phyloP scores from a whole-genome alignment of 495 filamentous ascomycete species.

The Xylaria grammica region DNA sequence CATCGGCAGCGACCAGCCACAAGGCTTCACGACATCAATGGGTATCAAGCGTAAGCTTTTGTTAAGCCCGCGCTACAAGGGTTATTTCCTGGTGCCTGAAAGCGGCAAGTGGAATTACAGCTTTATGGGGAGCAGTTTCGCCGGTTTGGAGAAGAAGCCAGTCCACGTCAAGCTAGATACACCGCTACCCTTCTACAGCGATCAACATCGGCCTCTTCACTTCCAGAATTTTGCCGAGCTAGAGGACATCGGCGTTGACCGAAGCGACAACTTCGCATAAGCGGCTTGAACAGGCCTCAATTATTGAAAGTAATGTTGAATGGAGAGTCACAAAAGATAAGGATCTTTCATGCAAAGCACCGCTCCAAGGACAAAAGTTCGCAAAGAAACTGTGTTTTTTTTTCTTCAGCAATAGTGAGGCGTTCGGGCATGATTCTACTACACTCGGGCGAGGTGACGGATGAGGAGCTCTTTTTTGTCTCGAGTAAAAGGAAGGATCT shows the following conservation, averaged over 20 bases:
- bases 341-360: neutral
- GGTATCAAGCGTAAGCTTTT: conserved; percentile 95
- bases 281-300: neutral
- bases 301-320: neutral
- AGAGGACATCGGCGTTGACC: conserved; percentile 89
- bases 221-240: conserved; percentile 93
- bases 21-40: conserved; percentile 90
- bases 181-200: conserved; percentile 88
- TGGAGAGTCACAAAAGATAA: neutral
- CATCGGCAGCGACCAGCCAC: conserved; percentile 84
- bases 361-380: neutral
- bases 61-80: conserved; percentile 87
- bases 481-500: conserved; percentile 4
- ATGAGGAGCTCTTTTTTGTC: neutral
- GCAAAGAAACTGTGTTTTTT: neutral
- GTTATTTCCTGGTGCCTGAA: conserved; percentile 95
- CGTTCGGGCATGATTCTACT: conserved; percentile 2
- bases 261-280: conserved; percentile 84
- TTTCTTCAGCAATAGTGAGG: conserved; percentile 11
- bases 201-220: conserved; percentile 89
- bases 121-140: conserved; percentile 92
- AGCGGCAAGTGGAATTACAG: conserved; percentile 95
- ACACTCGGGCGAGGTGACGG: neutral
- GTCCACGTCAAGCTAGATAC: conserved; percentile 93
- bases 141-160: conserved; percentile 83